Evolutionary conservation across 2,329 filamentous ascomycete species (phyloP), one percentile per base, ranked within the genome.

Genomic region (Diaporthe sp.): DNA sequence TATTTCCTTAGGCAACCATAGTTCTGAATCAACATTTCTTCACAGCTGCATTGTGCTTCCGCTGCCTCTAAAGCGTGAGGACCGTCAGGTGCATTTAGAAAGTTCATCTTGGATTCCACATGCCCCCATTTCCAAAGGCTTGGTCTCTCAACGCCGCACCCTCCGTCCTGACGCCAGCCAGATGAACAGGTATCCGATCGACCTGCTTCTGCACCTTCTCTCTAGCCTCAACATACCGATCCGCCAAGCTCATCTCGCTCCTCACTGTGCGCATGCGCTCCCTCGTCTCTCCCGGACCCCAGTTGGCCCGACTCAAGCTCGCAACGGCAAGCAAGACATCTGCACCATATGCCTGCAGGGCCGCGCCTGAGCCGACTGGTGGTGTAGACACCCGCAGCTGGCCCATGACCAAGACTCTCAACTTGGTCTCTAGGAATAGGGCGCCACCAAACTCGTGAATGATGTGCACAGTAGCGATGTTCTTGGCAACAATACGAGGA

Each of bases 401-500:
- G 0, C 90, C 92, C 89, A 94, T 90, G 4, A 93, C 80, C 1
- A 91, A 81, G 7, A 93, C 80, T 39, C 89, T 86, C 2, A 94
- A 73, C 58, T 83, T 85, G 0, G 83, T 78, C 7, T 84, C 83
- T 55, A 87, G 81, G 67, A 91, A 88, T 0, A 81, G 79, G 0
- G 78, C 79, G 0, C 81, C 83, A 2, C 85, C 85, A 70, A 89
- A 88, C 73, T 90, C 88, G 76, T 88, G 83, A 0, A 92, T 83
- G 2, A 93, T 82, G 78, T 91, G 88, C 0, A 90, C 87, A 0
- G 83, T 81, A n/a, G 89, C 88, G n/a, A 83, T 83, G 34, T 89
- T 89, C 68, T 86, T 86, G 3, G 86, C 84, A 0, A 88, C 86
- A 0, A 92, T 84, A 0, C 84, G 84, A 0, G 88, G 85, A 0